Base-by-base conservation (phyloP, 768 basidiomycete species). In the Lactarius deliciosus region DNA sequence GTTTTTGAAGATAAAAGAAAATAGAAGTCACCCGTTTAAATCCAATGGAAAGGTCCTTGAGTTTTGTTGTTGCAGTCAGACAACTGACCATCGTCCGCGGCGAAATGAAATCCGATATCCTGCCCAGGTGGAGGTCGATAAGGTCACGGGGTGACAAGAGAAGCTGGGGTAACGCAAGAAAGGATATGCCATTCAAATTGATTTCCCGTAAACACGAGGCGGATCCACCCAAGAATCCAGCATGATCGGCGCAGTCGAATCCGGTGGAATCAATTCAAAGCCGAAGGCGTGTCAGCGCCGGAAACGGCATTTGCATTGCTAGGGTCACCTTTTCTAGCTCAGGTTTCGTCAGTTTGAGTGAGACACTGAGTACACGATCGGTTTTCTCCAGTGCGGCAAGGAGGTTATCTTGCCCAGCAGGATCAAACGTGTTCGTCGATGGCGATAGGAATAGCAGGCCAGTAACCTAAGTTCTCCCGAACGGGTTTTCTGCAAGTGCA, bases 381-480 rank as follows among this genome's bases (percentile, higher is more conserved):
- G 20, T 58, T 1, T 55, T 53, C 18, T 60, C 38, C 13, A 59
- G 57, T 28, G 50, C 40, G 32, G 57, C 58, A 15, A 60, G 6
- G 30, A 59, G 32, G 2, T 64, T 38, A 18, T 36, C 43, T 18
- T 32, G 22, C 10, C 11, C 56, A 3, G 15, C 6, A 6, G 30
- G 30, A n/a, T 5, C 5, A 7, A 10, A 32, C 5, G 6, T 1
- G 3, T 28, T 28, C 7, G 5, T 11, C 1, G 11, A 64, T 60
- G 1, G 16, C 11, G 40, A 64, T 45, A 20, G 64, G 64, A 18
- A 64, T 25, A 8, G 15, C 3, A 9, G 47, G 64, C 63, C 63
- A 64, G 22, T 25, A 16, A 10, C 25, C 56, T 2, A 64, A 36
- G 4, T 18, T 20, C 25, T 38, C 16, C 45, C 18, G 28, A 1